Conservation (phyloP, 2,329 filamentous ascomycete genomes). For the Bimuria novae-zelandiae region DNA sequence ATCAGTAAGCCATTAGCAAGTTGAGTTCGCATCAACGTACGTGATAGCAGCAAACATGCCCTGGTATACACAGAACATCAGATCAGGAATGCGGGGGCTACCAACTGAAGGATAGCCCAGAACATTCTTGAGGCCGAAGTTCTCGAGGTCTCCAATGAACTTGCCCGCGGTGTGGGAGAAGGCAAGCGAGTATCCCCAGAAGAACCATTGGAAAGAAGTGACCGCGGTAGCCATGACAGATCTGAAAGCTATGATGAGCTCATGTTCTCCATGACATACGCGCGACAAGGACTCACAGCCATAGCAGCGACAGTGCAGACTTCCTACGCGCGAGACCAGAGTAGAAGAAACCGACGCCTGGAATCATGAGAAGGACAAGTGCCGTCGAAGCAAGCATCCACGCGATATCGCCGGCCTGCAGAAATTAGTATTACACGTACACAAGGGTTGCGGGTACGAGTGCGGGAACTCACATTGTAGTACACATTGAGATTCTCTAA, state of each 20-base stretch:
- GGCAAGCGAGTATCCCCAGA: conserved; percentile 86
- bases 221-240: conserved; percentile 80
- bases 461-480: conserved; percentile 67
- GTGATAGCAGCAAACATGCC: conserved; percentile 89
- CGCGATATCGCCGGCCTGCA: conserved; percentile 76
- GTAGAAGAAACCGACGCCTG: conserved; percentile 94
- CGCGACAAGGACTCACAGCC: conserved; percentile 55
- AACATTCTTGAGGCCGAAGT: conserved; percentile 79
- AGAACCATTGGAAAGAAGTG: conserved; percentile 91
- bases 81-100: conserved; percentile 73
- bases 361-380: conserved; percentile 89
- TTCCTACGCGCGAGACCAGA: conserved; percentile 87
- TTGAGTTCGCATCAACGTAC: conserved; percentile 55
- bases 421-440: conserved; percentile 28
- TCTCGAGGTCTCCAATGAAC: conserved; percentile 78
- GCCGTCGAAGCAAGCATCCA: conserved; percentile 79
- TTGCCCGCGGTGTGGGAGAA: conserved; percentile 78
- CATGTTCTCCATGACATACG: background rate
- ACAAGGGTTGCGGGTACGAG: conserved; percentile 14
- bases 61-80: conserved; percentile 84
- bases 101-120: conserved; percentile 77
- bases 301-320: conserved; percentile 84
- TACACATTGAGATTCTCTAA: conserved; percentile 78
- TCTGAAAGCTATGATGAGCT: background rate
- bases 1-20: conserved; percentile 4